Evolutionary conservation across 306 rosid genomes (phyloP).

Genomic region (Urtica urens): DNA sequence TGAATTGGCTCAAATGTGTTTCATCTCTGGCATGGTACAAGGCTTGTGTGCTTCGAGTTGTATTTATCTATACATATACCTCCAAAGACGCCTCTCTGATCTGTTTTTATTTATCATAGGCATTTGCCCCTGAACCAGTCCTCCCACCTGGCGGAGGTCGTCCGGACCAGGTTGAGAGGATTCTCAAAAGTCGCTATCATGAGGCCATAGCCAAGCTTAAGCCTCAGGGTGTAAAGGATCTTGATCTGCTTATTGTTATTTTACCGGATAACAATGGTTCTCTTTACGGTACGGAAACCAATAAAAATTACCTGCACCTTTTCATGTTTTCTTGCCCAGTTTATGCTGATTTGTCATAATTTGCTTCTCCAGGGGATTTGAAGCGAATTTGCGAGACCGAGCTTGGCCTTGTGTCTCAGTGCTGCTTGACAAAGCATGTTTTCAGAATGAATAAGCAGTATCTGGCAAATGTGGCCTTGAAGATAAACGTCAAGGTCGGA

Average conservation of each 20-base stretch:
- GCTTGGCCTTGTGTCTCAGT: conserved; percentile 88
- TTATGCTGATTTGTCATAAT: not conserved
- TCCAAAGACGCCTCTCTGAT: not conserved
- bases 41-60: not conserved
- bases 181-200: conserved; percentile 55
- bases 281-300: conserved; percentile 57
- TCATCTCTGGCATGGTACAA: conserved; percentile 84
- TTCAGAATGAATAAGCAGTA: conserved; percentile 83
- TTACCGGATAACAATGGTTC: conserved; percentile 92
- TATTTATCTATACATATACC: not conserved
- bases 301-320: not conserved
- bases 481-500: conserved; percentile 92
- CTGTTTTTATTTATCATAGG: conserved; percentile 23
- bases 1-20: conserved; percentile 89
- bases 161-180: conserved; percentile 88
- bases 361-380: conserved; percentile 56
- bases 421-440: conserved; percentile 83
- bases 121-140: conserved; percentile 64
- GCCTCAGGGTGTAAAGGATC: conserved; percentile 47
- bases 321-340: not conserved
- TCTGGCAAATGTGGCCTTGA: conserved; percentile 80
- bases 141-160: conserved; percentile 52
- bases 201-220: conserved; percentile 57
- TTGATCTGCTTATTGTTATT: conserved; percentile 81
- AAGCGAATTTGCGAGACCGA: conserved; percentile 95